Percentiles rank a stretch among this genome's conserved stretches.
These are phyloP conservation scores for Sordariomycetes sp. DNA, from an alignment of 2,329 filamentous ascomycete genomes.

Conservation along the genomic window DNA sequence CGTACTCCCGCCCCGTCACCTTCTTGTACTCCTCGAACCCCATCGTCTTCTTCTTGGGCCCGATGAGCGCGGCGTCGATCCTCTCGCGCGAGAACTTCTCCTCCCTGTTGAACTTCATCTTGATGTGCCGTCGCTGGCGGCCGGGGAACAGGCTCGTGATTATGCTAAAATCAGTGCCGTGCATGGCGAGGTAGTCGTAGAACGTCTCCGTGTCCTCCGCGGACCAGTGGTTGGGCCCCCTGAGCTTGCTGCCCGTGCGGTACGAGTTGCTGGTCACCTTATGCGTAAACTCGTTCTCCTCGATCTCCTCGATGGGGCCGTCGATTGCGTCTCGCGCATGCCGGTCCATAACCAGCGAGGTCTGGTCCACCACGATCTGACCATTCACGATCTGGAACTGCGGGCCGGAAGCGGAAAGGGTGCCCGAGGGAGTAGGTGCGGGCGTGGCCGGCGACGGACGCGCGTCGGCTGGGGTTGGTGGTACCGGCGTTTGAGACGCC, in stretches of 20 bases:
- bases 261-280: conserved; percentile 61
- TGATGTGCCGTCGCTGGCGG: conserved; percentile 63
- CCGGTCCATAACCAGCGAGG: conserved; percentile 56
- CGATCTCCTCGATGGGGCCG: conserved; percentile 50
- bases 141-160: conserved; percentile 67
- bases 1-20: conserved; percentile 41
- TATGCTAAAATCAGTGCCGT: conserved; percentile 75
- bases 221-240: conserved; percentile 58
- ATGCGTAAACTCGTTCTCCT: conserved; percentile 70
- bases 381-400: conserved; percentile 59
- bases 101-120: conserved; percentile 74
- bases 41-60: conserved; percentile 45
- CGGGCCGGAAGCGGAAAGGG: conserved; percentile 20
- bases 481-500: conserved; percentile 2
- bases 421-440: not conserved
- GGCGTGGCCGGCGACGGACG: not conserved
- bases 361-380: conserved; percentile 60
- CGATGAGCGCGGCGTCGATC: conserved; percentile 54
- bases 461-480: not conserved
- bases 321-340: conserved; percentile 50
- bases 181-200: conserved; percentile 64
- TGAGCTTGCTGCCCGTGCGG: conserved; percentile 47
- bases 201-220: conserved; percentile 63
- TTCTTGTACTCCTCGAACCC: conserved; percentile 50
- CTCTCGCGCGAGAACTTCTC: conserved; percentile 55